Percentiles rank a stretch among this genome's conserved stretches.
phyloP scores from a whole-genome alignment of 805 yeast species.

The Candida ipomoeae region DNA sequence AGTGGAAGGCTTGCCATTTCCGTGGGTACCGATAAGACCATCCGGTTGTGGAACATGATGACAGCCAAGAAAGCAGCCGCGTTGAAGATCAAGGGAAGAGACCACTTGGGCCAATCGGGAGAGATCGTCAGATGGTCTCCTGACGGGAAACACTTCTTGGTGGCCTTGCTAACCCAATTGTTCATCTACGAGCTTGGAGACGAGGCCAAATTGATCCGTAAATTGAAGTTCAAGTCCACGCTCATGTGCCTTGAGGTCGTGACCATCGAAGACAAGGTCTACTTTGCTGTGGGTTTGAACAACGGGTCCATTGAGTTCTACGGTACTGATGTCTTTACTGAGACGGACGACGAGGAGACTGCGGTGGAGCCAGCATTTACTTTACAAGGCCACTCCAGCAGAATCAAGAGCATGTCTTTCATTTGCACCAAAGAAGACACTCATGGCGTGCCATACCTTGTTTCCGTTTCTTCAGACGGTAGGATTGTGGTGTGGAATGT shows the following conservation, averaged over 20 bases:
- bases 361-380: conserved; percentile 47
- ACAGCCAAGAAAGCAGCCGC: conserved; percentile 90
- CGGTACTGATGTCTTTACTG: conserved; percentile 30
- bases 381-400: conserved; percentile 75
- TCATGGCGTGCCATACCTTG: conserved; percentile 43
- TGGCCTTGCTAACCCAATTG: conserved; percentile 66
- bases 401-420: conserved; percentile 76
- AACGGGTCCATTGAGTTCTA: conserved; percentile 68
- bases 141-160: conserved; percentile 67
- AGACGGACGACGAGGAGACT: conserved; percentile 13
- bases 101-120: conserved; percentile 61
- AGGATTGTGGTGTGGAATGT: conserved; percentile 86
- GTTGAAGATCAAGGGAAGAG: conserved; percentile 66
- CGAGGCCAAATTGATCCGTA: conserved; percentile 54
- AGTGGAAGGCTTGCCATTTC: conserved; percentile 86
- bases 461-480: conserved; percentile 91
- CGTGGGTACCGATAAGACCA: conserved; percentile 78
- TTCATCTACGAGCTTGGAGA: conserved; percentile 57
- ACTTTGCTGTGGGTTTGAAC: conserved; percentile 61
- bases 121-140: conserved; percentile 64
- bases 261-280: conserved; percentile 45
- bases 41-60: conserved; percentile 94
- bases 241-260: conserved; percentile 65
- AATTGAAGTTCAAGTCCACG: conserved; percentile 49
- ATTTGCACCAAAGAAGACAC: conserved; percentile 38